Evolutionary conservation across 1,284 basidiomycete genomes (phyloP), one percentile per base, ranked within the genome.

Genomic region (Rhodotorula sp.): DNA sequence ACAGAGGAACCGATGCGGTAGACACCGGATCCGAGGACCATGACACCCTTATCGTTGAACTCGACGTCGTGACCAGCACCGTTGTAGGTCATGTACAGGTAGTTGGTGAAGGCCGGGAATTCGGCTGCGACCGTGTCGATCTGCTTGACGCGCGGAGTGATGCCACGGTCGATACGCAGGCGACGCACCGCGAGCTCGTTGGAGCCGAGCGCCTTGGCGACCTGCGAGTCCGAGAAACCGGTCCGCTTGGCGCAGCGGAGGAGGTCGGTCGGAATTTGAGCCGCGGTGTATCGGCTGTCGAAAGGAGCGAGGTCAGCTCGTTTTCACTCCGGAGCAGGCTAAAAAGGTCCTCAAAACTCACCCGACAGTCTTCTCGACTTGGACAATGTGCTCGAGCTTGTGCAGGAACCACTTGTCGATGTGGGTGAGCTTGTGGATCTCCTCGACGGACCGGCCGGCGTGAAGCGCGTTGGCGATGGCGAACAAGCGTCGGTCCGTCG

Each of bases 91-190:
- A 91, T 97, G 84, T 98, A 98, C 62, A 99, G 88, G 82, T 99
- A 98, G 84, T 99, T 99, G 72, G 96, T 98, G 84, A 90, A 93
- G 0, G 95, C 94, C 0, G 95, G 96, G 87, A 97, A 99, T 80
- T 99, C 95, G 61, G 96, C 95, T 10, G 95, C 95, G 70, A 98
- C 94, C 1, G 95, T 98, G 80, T 99, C 95, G 79, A 98, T 99
- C 82, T 98, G 95, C 85, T 98, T 99, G 82, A 97, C 91, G 80
- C 94, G 96, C 1, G 95, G 95, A 62, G 85, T 85, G 78, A 98
- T 90, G 60, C 86, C 87, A 68, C 61, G 42, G 57, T 71, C 67
- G 61, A 67, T 63, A 70, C 95, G 90, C 64, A 94, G 84, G 62
- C 87, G 87, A 66, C 93, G 91, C 42, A 96, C 88, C 57, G 92